Conservation (phyloP, 257 asterid genomes). For the Prunella vulgaris region DNA sequence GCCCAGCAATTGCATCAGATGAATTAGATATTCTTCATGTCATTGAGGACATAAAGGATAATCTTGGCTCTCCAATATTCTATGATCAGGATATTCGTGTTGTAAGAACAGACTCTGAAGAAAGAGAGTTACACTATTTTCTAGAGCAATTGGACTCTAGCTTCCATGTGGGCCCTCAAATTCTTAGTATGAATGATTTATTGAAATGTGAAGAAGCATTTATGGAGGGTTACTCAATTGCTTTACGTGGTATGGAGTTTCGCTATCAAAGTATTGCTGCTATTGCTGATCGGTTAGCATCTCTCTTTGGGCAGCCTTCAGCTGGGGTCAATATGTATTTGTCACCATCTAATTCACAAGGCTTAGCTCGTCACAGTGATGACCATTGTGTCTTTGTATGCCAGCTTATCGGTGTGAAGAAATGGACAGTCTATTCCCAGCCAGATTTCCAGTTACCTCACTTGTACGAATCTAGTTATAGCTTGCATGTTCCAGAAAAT, state of each 20-base stretch:
- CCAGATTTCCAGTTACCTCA: conserved; percentile 55
- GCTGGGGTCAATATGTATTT: conserved; percentile 78
- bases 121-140: conserved; percentile 58
- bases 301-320: conserved; percentile 84
- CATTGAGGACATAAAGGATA: conserved; percentile 43
- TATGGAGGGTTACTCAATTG: conserved; percentile 64
- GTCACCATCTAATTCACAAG: conserved; percentile 75
- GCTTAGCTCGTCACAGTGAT: conserved; percentile 76
- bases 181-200: conserved; percentile 43
- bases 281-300: conserved; percentile 59
- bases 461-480: conserved; percentile 42
- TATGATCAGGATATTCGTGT: conserved; percentile 75
- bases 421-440: conserved; percentile 49
- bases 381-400: conserved; percentile 86
- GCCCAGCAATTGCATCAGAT: conserved; percentile 68
- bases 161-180: conserved; percentile 19
- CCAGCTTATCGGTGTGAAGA: conserved; percentile 62
- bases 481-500: conserved; percentile 14
- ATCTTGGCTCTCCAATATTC: conserved; percentile 59
- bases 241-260: conserved; percentile 76
- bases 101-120: conserved; percentile 37
- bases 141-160: conserved; percentile 25
- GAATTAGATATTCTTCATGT: conserved; percentile 55
- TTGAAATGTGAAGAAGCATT: conserved; percentile 58
- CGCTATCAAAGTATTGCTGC: conserved; percentile 50